Evolutionary conservation across 148 eudicot genomes (phyloP), one percentile per base, ranked within the genome.

Genomic region (Pouteria glomerata): DNA sequence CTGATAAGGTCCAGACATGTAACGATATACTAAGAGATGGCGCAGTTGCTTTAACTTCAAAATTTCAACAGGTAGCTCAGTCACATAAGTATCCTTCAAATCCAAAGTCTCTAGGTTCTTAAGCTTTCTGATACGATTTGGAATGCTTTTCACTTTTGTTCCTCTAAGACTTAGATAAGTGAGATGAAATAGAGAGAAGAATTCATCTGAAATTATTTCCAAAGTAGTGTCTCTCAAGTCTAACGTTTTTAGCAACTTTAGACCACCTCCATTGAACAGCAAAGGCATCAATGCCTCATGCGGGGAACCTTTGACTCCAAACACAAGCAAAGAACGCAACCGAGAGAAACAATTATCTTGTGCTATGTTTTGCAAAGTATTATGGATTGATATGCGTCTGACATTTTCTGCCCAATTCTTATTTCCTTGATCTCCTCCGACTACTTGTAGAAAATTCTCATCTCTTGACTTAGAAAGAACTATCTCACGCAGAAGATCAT

Each of bases 21-120:
- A 23, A 5, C 57, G 19, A 33, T 42, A 67, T 0, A 45, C 23
- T 8, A 31, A 33, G 18, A 74, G 72, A 23, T 57, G 23, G 13
- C 19, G 66, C 2, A 74, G 65, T 31, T 61, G 19, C 0, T 59
- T 30, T 3, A 74, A 58, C 66, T 41, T 45, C 21, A 44, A 47
- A 65, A 74, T 74, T 58, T 67, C 69, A 53, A 51, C 11, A 27
- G 69, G 76, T 53, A 73, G 39, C 29, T 63, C 55, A 1, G 50
- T 39, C 37, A 73, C 69, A 26, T 21, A 19, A 3, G 69, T 16
- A 12, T 16, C 2, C 37, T 73, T 64, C 3, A 73, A 16, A 39
- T 64, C 62, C 41, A 73, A 48, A 13, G 62, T 73, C 62, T 73
- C 76, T 8, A 73, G 62, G 29, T 37, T 41, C 39, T 6, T 1